Conservation (phyloP, 78 protist genomes). For the Cavenderia fasciculata region DNA sequence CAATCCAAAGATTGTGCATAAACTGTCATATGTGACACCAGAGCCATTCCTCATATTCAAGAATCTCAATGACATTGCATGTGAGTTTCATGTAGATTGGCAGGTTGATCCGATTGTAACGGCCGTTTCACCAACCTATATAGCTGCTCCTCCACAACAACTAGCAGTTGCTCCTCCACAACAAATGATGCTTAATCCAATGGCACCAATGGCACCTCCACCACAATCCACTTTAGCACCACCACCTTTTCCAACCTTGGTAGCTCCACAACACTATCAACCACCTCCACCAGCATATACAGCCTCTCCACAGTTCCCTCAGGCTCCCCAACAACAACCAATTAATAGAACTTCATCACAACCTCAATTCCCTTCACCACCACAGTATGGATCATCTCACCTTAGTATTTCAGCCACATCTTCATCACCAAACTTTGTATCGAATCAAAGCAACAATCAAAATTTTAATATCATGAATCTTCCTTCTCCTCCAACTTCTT, state of each 20-base stretch:
- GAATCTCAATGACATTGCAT: slow-evolving; percentile 44
- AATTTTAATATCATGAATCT: too few species aligned
- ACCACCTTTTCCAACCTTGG: slow-evolving; percentile 4
- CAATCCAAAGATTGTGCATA: slow-evolving; percentile 69
- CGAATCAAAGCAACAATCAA: too few species aligned
- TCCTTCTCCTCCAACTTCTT: too few species aligned
- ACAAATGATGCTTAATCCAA: slow-evolving; percentile 14
- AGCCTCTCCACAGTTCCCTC: slow-evolving; percentile 15
- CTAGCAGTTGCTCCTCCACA: neutral
- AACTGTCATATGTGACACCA: slow-evolving; percentile 40
- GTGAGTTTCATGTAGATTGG: slow-evolving; percentile 56
- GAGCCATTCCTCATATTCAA: slow-evolving; percentile 68
- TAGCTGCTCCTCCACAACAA: neutral
- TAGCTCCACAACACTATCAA: slow-evolving; percentile 26
- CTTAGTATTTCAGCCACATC: too few species aligned
- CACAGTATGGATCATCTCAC: too few species aligned
- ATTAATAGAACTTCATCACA: neutral
- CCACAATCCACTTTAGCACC: slow-evolving; percentile 27
- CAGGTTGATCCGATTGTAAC: neutral
- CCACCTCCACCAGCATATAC: slow-evolving; percentile 24
- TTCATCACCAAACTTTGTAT: too few species aligned
- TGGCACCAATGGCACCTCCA: slow-evolving; percentile 12
- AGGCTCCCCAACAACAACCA: neutral
- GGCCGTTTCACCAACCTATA: neutral
- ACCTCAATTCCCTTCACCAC: neutral